Percentiles rank a stretch among this genome's conserved stretches.
These are phyloP conservation scores for Coprinopsis marcescibilis DNA, from an alignment of 768 basidiomycete species.

Conservation along the genomic window DNA sequence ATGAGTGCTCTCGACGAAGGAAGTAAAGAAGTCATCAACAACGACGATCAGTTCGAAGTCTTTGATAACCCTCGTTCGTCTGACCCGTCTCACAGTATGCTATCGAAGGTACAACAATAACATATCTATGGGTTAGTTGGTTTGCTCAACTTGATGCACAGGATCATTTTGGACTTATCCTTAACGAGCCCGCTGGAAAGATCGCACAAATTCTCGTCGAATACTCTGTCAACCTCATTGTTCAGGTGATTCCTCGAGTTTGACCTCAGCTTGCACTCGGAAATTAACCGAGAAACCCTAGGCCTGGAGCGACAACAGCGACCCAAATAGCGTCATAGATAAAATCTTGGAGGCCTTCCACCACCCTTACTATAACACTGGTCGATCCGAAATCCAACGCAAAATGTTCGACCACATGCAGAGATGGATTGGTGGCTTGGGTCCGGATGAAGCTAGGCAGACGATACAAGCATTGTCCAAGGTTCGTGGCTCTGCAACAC, in stretches of 20 bases:
- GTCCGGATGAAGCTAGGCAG: constrained; percentile 35
- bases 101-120: constrained; percentile 58
- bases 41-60: constrained; percentile 64
- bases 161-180: constrained; percentile 68
- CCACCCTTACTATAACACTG: constrained; percentile 60
- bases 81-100: constrained; percentile 68
- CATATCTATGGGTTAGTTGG: background rate
- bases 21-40: constrained; percentile 65
- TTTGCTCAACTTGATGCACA: constrained; percentile 18
- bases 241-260: constrained; percentile 28
- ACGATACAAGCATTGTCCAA: constrained; percentile 49
- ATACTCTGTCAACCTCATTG: constrained; percentile 54
- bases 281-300: constrained; percentile 10
- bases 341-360: constrained; percentile 62
- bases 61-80: constrained; percentile 63
- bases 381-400: constrained; percentile 47
- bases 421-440: constrained; percentile 46
- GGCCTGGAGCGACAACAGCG: constrained; percentile 44
- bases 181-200: constrained; percentile 73
- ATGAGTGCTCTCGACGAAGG: constrained; percentile 53
- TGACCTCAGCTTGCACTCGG: background rate
- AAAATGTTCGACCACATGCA: constrained; percentile 55
- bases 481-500: constrained; percentile 23
- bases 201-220: constrained; percentile 64
- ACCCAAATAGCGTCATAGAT: constrained; percentile 41